Conservation (phyloP, 805 yeast genomes). For the Wickerhamiella slavikovae region DNA sequence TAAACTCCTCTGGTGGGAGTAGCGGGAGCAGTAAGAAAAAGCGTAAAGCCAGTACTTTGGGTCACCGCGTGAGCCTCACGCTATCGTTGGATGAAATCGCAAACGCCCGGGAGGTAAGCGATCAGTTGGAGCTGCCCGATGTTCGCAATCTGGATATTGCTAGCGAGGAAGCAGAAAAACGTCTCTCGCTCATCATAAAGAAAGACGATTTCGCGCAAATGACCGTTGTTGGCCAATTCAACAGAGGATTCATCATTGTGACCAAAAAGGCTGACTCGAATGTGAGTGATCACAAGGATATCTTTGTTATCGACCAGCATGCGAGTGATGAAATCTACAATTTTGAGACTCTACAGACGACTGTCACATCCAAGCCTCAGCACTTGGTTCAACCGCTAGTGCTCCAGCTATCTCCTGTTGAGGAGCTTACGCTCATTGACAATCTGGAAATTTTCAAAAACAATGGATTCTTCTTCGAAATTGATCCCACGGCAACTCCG, state of each 20-base stretch:
- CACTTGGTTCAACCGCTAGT: constrained; percentile 37
- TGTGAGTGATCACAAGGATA: constrained; percentile 21
- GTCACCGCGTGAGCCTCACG: too few species aligned
- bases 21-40: too few species aligned
- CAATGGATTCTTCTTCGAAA: constrained; percentile 55
- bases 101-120: too few species aligned
- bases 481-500: constrained; percentile 30
- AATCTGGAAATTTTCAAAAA: constrained; percentile 33
- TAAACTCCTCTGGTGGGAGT: too few species aligned
- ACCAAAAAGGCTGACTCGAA: constrained; percentile 16
- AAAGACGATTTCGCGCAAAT: constrained; percentile 56
- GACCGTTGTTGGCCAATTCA: constrained; percentile 83
- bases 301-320: constrained; percentile 89
- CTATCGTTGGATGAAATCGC: too few species aligned
- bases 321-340: constrained; percentile 93
- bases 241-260: constrained; percentile 81
- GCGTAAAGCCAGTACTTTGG: too few species aligned
- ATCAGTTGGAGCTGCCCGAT: too few species aligned
- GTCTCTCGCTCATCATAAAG: constrained; percentile 36
- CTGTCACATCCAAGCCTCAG: constrained; percentile 43
- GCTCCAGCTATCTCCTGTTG: constrained; percentile 54
- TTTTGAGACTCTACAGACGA: constrained; percentile 47
- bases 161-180: constrained; percentile 32
- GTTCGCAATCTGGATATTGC: constrained; percentile 19
- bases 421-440: constrained; percentile 51